phyloP scores from a whole-genome alignment of 2,329 filamentous ascomycete genomes.

The Clonostachys rosea region DNA sequence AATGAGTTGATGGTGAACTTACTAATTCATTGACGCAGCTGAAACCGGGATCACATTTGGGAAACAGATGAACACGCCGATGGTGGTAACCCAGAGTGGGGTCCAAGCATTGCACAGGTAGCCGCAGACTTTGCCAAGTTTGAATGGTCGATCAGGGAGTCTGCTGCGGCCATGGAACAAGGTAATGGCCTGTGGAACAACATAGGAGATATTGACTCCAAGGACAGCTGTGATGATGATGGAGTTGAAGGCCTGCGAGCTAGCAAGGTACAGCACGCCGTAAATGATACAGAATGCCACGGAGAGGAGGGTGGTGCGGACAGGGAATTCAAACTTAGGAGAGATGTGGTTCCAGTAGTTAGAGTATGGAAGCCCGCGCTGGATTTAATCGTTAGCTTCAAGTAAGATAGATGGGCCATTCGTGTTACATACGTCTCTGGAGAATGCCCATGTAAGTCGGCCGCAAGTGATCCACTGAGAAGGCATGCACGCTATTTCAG shows the following conservation, averaged over 20 bases:
- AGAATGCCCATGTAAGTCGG: slow-evolving; percentile 22
- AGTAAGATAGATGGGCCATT: not conserved
- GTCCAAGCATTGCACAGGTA: slow-evolving; percentile 12
- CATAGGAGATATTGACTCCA: slow-evolving; percentile 19
- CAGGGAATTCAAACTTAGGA: slow-evolving; percentile 11
- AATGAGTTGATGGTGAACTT: not conserved
- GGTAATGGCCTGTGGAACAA: slow-evolving; percentile 16
- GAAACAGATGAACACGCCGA: slow-evolving; percentile 14
- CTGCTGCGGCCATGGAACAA: slow-evolving; percentile 8
- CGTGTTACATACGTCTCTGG: slow-evolving; percentile 17
- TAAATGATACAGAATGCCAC: slow-evolving; percentile 17
- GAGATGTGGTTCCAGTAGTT: slow-evolving; percentile 15
- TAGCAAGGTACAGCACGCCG: slow-evolving; percentile 22
- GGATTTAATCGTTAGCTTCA: not conserved
- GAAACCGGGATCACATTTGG: slow-evolving; percentile 6
- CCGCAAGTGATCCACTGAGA: slow-evolving; percentile 21
- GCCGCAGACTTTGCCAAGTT: slow-evolving; percentile 8
- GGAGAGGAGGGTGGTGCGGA: slow-evolving; percentile 17
- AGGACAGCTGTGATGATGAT: slow-evolving; percentile 21
- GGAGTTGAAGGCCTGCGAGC: slow-evolving; percentile 21
- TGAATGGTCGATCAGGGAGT: slow-evolving; percentile 9
- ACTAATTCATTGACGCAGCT: not conserved
- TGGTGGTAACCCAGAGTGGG: slow-evolving; percentile 7
- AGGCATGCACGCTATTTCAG: slow-evolving; percentile 11
- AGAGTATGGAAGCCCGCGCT: slow-evolving; percentile 13